Conservation (phyloP, 1,284 basidiomycete species). For the Boletus albobrunnescens region DNA sequence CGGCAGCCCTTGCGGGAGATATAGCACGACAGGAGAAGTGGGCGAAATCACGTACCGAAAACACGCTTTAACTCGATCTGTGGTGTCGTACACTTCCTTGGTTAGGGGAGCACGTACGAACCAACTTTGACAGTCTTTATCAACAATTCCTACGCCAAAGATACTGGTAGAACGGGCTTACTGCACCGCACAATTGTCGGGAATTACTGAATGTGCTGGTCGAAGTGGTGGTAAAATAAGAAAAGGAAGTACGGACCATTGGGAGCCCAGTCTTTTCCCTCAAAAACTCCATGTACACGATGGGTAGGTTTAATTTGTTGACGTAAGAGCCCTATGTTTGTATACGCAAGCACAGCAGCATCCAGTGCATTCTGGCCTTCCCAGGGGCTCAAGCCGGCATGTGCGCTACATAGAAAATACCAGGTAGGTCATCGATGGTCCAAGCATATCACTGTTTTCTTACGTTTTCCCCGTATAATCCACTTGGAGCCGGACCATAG, state of each 20-base stretch:
- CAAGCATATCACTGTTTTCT: slow-evolving; percentile 15
- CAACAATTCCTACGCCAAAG: neutral
- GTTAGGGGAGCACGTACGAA: slow-evolving; percentile 66
- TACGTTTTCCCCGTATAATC: slow-evolving; percentile 61
- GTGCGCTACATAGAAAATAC: slow-evolving; percentile 42
- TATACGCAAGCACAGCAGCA: slow-evolving; percentile 72
- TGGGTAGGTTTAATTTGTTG: slow-evolving; percentile 66
- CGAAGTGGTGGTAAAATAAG: neutral
- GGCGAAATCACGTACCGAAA: slow-evolving; percentile 54
- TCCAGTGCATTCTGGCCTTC: slow-evolving; percentile 75
- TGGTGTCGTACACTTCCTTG: slow-evolving; percentile 52
- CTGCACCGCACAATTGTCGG: slow-evolving; percentile 68
- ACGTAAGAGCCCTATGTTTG: slow-evolving; percentile 65
- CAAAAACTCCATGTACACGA: slow-evolving; percentile 63
- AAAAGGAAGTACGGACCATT: slow-evolving; percentile 44
- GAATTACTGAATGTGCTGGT: slow-evolving; percentile 55
- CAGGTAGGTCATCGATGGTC: neutral
- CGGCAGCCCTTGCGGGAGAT: slow-evolving; percentile 17
- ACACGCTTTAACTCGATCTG: slow-evolving; percentile 60
- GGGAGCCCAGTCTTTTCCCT: slow-evolving; percentile 57
- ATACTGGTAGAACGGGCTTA: slow-evolving; percentile 23
- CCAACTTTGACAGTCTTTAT: slow-evolving; percentile 40
- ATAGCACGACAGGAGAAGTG: neutral
- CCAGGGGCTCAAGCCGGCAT: slow-evolving; percentile 70
- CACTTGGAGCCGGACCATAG: slow-evolving; percentile 45